phyloP scores from a whole-genome alignment of 73 alveolate species.

The Paramecium biaurelia region DNA sequence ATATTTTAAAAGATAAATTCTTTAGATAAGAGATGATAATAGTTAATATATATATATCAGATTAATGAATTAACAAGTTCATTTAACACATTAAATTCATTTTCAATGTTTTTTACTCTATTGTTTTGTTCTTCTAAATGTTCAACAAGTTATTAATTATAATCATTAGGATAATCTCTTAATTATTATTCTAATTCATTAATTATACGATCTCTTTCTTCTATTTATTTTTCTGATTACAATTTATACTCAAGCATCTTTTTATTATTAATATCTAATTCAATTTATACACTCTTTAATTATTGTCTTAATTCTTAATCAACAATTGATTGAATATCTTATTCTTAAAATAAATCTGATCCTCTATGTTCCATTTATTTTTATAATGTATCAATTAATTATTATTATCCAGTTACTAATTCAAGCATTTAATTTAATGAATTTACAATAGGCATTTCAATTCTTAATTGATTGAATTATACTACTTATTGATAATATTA shows the following conservation, averaged over 20 bases:
- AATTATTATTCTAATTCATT: neutral
- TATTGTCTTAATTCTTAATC: conserved; percentile 23
- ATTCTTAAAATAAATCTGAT: neutral
- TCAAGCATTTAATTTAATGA: neutral
- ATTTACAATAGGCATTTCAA: conserved; percentile 5
- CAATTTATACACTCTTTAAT: neutral
- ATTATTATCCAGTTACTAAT: neutral
- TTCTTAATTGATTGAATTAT: neutral
- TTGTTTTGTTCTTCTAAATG: neutral
- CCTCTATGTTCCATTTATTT: neutral
- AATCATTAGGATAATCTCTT: neutral
- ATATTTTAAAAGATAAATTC: neutral
- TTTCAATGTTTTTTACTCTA: neutral
- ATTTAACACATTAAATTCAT: neutral
- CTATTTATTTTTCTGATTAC: neutral
- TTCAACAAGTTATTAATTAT: neutral
- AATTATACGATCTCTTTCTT: neutral
- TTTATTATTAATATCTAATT: neutral
- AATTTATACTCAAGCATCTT: neutral
- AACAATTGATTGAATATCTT: neutral
- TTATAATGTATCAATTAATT: neutral
- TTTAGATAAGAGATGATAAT: conserved; percentile 8
- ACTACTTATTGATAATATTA: neutral
- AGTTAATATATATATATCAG: neutral
- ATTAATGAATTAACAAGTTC: neutral